Percentiles rank a stretch among this genome's conserved stretches.
phyloP scores from a whole-genome alignment of 352 stramenopile genomes.

The Globisporangium rhizosaccharum region DNA sequence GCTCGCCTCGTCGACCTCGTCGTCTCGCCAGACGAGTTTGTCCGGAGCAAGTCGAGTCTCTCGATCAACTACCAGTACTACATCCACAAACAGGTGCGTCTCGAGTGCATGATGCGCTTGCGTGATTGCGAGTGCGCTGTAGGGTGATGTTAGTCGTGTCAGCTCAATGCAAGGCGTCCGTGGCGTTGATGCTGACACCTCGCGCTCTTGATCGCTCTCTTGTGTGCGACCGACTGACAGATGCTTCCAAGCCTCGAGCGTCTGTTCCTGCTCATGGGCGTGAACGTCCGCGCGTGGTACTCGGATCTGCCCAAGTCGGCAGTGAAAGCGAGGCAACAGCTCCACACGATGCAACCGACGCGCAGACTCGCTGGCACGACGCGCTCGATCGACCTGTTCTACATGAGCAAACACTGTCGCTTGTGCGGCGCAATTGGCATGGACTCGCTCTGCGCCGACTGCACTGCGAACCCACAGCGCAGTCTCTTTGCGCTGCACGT shows the following conservation, averaged over 20 bases:
- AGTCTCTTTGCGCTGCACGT: conserved; percentile 62
- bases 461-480: conserved; percentile 46
- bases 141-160: not conserved
- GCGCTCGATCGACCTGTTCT: conserved; percentile 78
- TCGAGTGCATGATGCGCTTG: too few relatives aligned
- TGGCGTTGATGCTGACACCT: not conserved
- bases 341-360: not conserved
- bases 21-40: conserved; percentile 69
- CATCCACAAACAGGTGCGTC: conserved; percentile 81
- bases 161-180: not conserved
- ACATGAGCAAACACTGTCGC: conserved; percentile 76
- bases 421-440: conserved; percentile 65
- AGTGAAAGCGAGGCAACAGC: conserved; percentile 49
- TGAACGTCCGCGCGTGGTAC: conserved; percentile 77
- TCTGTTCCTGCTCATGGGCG: conserved; percentile 73
- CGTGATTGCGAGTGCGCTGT: too few relatives aligned
- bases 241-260: conserved; percentile 83
- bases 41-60: conserved; percentile 32
- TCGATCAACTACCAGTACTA: conserved; percentile 93
- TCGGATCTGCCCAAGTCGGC: conserved; percentile 43
- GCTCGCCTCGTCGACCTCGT: conserved; percentile 89
- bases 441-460: conserved; percentile 46
- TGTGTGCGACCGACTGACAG: conserved; percentile 16
- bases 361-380: not conserved
- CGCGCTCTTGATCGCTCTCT: not conserved